Base-by-base conservation (phyloP, 164 flowering plant genomes). In the Nelumbo lutea region DNA sequence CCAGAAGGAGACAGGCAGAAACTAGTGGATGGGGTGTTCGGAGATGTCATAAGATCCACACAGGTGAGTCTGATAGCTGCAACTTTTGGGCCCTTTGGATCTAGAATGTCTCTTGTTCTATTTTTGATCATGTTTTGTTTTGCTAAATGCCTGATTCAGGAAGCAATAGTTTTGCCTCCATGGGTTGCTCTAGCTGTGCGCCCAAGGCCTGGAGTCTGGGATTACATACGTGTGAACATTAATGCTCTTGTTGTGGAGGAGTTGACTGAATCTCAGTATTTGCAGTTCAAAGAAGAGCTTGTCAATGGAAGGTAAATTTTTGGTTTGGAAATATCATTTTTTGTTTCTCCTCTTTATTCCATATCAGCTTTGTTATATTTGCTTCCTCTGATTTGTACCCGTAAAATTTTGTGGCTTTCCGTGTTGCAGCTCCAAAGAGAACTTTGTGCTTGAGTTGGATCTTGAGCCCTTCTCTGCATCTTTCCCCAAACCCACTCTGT, bases 141-240 rank as follows among this genome's bases (percentile, higher is more conserved):
- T 13, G 7, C 4, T 46, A 46, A 38, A 39, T 15, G n/a, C 27
- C 27, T n/a, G 1, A 38, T 43, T 66, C 75, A 87, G 91, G 89
- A 85, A 72, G 91, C 91, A 11, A 79, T 82, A 50, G 82, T 81
- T 27, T 55, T 76, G 27, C 85, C 91, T 53, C 91, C 91, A n/a
- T 52, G 74, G 69, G 74, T 84, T 6, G 83, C 85, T 1, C 76
- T 87, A 65, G 85, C 91, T 14, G 64, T 84, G 42, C 79, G 91
- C 42, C 84, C 81, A n/a, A 77, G 72, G 70, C 90, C 90, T 15
- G 90, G 90, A 0, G 73, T 72, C 41, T 85, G 86, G 88, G 88
- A 87, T 58, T 85, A 73, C 66, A 78, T 83, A 13, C 80, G 79
- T 50, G 85, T 87, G 64, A 78, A 72, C 50, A 47, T 80, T 3